Evolutionary conservation across 768 basidiomycete genomes (phyloP).

Genomic region (Lepiota subincarnata): DNA sequence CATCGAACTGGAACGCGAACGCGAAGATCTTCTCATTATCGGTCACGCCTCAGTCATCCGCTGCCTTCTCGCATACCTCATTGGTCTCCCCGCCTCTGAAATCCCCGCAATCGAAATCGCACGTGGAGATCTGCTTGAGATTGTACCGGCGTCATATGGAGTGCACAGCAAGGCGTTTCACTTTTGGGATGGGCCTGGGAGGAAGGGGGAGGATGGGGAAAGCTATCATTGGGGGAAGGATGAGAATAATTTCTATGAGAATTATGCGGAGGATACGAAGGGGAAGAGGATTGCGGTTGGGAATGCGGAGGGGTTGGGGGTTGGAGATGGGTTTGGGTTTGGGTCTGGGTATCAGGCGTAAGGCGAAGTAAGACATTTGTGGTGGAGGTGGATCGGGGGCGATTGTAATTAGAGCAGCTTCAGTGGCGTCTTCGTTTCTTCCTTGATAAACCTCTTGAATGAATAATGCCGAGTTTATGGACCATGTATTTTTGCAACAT

Average conservation of each 20-base stretch:
- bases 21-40: constrained; percentile 93
- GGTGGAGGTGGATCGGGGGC: no score
- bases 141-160: constrained; percentile 84
- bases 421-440: no score
- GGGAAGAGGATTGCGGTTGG: constrained; percentile 42
- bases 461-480: no score
- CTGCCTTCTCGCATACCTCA: constrained; percentile 89
- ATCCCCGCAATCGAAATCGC: constrained; percentile 98
- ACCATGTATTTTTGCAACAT: no score
- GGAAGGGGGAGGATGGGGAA: constrained; percentile 36
- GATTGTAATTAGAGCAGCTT: no score
- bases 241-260: constrained; percentile 83
- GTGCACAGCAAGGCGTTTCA: constrained; percentile 88
- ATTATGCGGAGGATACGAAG: constrained; percentile 75
- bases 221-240: constrained; percentile 39
- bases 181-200: constrained; percentile 87
- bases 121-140: constrained; percentile 93
- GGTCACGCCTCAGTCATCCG: constrained; percentile 97
- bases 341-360: no score
- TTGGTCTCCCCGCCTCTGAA: constrained; percentile 91
- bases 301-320: no score
- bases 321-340: no score
- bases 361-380: no score
- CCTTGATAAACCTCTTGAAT: no score
- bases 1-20: constrained; percentile 90